phyloP scores from a whole-genome alignment of 2,329 filamentous ascomycete species.

The Talaromyces sp. region DNA sequence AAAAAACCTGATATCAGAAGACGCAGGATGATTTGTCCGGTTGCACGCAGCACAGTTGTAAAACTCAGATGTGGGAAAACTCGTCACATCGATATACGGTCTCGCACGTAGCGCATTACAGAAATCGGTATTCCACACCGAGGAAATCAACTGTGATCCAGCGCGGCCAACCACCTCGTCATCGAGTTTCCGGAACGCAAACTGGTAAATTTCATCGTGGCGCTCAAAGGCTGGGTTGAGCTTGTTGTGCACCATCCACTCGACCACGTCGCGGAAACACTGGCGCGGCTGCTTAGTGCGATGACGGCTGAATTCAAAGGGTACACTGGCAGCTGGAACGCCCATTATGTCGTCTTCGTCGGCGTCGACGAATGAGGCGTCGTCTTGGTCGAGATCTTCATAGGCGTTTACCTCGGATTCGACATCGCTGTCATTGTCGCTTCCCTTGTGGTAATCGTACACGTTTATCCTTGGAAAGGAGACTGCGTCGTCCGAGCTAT shows the following conservation, averaged over 20 bases:
- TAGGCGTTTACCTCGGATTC: constrained; percentile 16
- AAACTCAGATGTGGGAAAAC: constrained; percentile 38
- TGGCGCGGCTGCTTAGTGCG: constrained; percentile 63
- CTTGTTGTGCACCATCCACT: constrained; percentile 77
- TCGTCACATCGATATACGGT: constrained; percentile 53
- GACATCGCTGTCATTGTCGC: constrained; percentile 26
- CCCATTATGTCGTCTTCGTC: constrained; percentile 59
- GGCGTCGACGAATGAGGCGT: constrained; percentile 57
- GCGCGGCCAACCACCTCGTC: constrained; percentile 65
- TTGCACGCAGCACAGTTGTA: constrained; percentile 67
- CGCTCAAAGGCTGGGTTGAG: constrained; percentile 66
- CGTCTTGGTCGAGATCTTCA: constrained; percentile 51
- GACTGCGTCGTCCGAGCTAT: constrained; percentile 13
- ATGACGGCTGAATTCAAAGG: constrained; percentile 63
- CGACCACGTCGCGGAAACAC: constrained; percentile 67
- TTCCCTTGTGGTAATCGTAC: constrained; percentile 11
- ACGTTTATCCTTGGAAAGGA: constrained; percentile 47
- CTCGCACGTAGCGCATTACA: constrained; percentile 59
- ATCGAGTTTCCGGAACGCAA: constrained; percentile 67
- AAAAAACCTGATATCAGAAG: constrained; percentile 56
- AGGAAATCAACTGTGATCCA: constrained; percentile 65
- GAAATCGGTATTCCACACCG: constrained; percentile 65
- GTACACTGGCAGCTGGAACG: constrained; percentile 51
- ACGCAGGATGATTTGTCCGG: constrained; percentile 62
- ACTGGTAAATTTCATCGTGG: constrained; percentile 58